Conservation (phyloP, 495 filamentous ascomycete species). For the Penicillium silybi region DNA sequence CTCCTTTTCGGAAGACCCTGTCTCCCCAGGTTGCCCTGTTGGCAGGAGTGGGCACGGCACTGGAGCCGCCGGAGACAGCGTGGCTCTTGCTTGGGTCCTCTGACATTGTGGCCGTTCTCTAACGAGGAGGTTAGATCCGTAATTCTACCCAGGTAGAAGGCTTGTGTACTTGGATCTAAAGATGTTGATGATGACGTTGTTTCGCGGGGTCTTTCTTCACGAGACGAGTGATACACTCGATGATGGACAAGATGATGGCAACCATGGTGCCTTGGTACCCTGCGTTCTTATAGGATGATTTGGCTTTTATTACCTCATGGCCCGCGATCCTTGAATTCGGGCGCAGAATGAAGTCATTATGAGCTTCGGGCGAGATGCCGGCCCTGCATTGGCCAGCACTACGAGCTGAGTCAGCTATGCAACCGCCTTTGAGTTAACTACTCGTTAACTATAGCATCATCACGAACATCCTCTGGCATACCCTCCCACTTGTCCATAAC, state of each 20-base stretch:
- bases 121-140: neutral
- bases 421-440: neutral
- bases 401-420: neutral
- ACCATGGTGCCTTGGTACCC: neutral
- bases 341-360: slow-evolving; percentile 21
- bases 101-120: slow-evolving; percentile 7
- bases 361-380: neutral
- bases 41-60: slow-evolving; percentile 29
- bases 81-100: slow-evolving; percentile 11
- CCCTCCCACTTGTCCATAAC: too few relatives aligned
- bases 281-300: neutral
- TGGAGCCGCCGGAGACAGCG: slow-evolving; percentile 22
- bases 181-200: neutral
- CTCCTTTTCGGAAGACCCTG: slow-evolving; percentile 17
- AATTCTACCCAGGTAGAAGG: neutral
- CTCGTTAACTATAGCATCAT: too few relatives aligned
- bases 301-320: slow-evolving; percentile 1
- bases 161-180: neutral
- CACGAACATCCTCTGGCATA: too few relatives aligned
- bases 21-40: slow-evolving; percentile 32
- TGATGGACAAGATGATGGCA: slow-evolving; percentile 6
- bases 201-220: slow-evolving; percentile 4
- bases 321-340: neutral
- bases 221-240: slow-evolving; percentile 6
- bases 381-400: neutral